Evolutionary conservation across 768 basidiomycete species (phyloP).

Genomic region (Serendipita sp.): DNA sequence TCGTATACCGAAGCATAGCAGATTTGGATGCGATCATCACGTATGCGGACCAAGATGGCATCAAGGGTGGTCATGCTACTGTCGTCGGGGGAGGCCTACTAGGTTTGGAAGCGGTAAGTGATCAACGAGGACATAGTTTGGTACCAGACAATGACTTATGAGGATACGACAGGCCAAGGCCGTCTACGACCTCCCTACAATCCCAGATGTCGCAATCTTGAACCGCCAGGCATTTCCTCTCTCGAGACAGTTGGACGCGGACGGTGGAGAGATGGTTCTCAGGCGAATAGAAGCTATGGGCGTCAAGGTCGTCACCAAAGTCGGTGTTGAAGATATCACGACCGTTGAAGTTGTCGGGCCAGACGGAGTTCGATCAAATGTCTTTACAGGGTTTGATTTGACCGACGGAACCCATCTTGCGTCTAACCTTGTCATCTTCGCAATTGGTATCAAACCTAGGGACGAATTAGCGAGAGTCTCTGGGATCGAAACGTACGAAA

Average conservation of each 20-base stretch:
- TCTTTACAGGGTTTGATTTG: constrained; percentile 35
- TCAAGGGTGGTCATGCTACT: constrained; percentile 28
- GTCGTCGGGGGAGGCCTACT: constrained; percentile 58
- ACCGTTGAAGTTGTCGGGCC: constrained; percentile 18
- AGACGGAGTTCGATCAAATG: constrained; percentile 14
- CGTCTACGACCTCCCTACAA: constrained; percentile 36
- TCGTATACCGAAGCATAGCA: constrained; percentile 56
- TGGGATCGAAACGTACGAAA: constrained; percentile 33
- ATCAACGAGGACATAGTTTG: background rate
- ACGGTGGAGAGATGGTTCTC: constrained; percentile 44
- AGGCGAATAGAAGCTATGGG: constrained; percentile 44
- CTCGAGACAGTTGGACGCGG: constrained; percentile 41
- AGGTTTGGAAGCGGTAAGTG: constrained; percentile 40
- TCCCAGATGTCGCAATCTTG: constrained; percentile 35
- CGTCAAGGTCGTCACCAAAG: constrained; percentile 35
- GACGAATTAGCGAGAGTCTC: constrained; percentile 44
- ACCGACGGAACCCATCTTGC: constrained; percentile 28
- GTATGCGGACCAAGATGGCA: constrained; percentile 33
- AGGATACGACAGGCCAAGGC: constrained; percentile 35
- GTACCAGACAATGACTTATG: background rate
- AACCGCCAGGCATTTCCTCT: constrained; percentile 37
- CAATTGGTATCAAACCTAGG: constrained; percentile 54
- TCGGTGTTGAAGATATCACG: constrained; percentile 24
- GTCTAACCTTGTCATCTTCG: constrained; percentile 44
- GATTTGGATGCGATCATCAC: constrained; percentile 48